Evolutionary conservation across 441 rosid species (phyloP), one percentile per base, ranked within the genome.

Genomic region (Populus hybrid): DNA sequence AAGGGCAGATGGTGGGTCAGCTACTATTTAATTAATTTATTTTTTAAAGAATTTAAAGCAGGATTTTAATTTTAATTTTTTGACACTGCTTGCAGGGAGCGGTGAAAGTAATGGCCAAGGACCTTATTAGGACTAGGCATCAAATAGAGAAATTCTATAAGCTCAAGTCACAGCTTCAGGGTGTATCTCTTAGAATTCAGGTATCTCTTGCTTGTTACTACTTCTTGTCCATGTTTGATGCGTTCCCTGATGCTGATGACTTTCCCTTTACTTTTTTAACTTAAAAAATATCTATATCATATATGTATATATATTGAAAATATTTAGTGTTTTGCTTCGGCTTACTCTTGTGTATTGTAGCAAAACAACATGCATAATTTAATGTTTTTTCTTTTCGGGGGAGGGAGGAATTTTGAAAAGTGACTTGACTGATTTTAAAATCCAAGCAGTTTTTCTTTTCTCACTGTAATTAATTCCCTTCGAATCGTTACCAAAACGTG

Each of bases 181-280:
- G 99, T 46, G 96, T 95, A n/a, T 90, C 98, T 77, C 90, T 95
- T n/a, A 88, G 98, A 87, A 93, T 93, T 70, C 98, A 95, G 97
- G 99, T 95, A 80, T 20, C 11, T 30, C 57, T 80, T 23, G 20
- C 20, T 20, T 26, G 63, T 18, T 67, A 2, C 42, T 36, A 5
- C 63, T 10, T 8, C 54, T 71, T 23, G n/a, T 18, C 66, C 4
- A 7, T 72, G 68, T 24, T 11, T 30, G 64, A 40, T 69, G 63
- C 74, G 3, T 50, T 71, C 8, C 61, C 61, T 54, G n/a, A 54
- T 54, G 21, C 61, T 54, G 61, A 54, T 54, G 61, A 54, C 61
- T 54, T 50, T 50, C n/a, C n/a, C n/a, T 18, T 16, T 54, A 16
- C 61, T 18, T 71, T 42, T 14, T 21, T 23, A 20, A 3, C 38